These are phyloP conservation scores for Saccharomyces hybrid DNA, from an alignment of 1,139 yeast genomes.

Conservation along the genomic window DNA sequence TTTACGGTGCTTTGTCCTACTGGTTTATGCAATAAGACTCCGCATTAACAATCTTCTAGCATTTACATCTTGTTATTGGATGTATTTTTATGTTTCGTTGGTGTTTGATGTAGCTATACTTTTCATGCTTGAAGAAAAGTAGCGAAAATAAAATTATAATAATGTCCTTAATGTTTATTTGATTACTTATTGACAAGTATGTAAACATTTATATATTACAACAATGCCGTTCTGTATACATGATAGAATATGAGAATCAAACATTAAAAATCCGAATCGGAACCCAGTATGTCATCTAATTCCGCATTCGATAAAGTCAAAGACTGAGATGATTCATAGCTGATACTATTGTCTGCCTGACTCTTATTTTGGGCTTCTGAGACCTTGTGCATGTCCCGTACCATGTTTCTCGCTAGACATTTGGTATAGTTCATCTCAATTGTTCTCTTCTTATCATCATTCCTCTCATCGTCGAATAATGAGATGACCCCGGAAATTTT, in stretches of 20 bases:
- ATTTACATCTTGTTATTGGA: background rate
- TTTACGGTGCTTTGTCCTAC: background rate
- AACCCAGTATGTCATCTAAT: conserved; percentile 10
- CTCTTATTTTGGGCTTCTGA: background rate
- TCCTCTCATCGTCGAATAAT: conserved; percentile 15
- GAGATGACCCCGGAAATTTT: conserved; percentile 11
- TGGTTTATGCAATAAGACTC: background rate
- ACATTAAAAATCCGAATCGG: conserved; percentile 16
- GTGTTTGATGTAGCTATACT: background rate
- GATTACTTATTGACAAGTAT: background rate
- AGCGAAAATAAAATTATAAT: background rate
- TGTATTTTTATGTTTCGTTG: background rate
- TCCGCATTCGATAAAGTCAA: conserved; percentile 4
- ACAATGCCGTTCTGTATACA: background rate
- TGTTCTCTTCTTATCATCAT: conserved; percentile 12
- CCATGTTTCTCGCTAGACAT: conserved; percentile 19
- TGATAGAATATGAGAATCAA: background rate
- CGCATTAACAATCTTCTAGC: background rate
- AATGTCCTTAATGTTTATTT: background rate
- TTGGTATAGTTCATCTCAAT: conserved; percentile 26
- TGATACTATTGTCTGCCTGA: background rate
- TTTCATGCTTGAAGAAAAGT: background rate
- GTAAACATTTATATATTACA: background rate
- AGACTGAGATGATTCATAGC: background rate
- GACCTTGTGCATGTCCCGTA: background rate